A percentile compares a stretch with the other conserved stretches of the same genome.
Conservation (phyloP, 768 basidiomycete species). For the Hebeloma cylindrosporum region DNA sequence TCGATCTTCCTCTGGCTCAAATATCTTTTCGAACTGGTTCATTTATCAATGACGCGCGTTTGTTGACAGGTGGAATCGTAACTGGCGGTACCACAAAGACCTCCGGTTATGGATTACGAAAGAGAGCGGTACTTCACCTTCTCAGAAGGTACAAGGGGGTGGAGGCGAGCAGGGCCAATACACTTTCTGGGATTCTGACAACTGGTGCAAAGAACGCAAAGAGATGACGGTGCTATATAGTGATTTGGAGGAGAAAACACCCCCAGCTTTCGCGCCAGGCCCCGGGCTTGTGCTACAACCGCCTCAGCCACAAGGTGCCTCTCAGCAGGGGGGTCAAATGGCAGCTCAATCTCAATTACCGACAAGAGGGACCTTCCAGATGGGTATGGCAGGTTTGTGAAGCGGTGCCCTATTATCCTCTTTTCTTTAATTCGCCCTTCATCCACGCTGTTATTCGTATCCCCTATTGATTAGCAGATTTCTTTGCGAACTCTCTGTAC, state of each 20-base stretch:
- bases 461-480: conserved; percentile 20
- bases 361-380: conserved; percentile 47
- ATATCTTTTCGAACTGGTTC: conserved; percentile 1
- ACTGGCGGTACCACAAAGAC: conserved; percentile 97
- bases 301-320: conserved; percentile 24
- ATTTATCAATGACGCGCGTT: conserved; percentile 12
- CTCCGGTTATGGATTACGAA: conserved; percentile 84
- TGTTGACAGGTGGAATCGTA: conserved; percentile 75
- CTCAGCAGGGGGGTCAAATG: conserved; percentile 39
- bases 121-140: conserved; percentile 75
- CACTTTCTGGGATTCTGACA: conserved; percentile 86
- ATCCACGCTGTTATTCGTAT: conserved; percentile 18
- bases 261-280: conserved; percentile 58
- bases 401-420: conserved; percentile 15
- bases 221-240: conserved; percentile 74
- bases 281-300: conserved; percentile 29
- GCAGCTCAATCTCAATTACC: conserved; percentile 39
- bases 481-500: conserved; percentile 26
- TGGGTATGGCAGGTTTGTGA: conserved; percentile 53
- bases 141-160: conserved; percentile 74
- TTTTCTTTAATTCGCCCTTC: conserved; percentile 17
- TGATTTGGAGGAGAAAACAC: conserved; percentile 73
- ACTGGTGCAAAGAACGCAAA: conserved; percentile 75
- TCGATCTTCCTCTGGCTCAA: conserved; percentile 9
- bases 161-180: conserved; percentile 88